Evolutionary conservation across 805 yeast species (phyloP).

Genomic region (Lipomyces spencermartinsiae): DNA sequence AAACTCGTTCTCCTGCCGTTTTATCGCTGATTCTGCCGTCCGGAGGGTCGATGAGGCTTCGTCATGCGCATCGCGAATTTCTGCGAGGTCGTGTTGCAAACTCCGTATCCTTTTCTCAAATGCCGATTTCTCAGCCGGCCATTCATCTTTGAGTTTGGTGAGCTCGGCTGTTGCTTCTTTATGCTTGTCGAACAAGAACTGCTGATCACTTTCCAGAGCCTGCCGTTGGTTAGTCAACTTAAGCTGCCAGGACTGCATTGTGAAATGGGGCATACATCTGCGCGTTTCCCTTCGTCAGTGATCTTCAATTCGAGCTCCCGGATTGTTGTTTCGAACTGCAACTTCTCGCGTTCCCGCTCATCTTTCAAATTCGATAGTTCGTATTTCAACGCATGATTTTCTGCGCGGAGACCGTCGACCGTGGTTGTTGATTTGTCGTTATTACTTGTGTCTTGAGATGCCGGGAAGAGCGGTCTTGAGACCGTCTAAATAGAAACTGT

Average conservation of each 20-base stretch:
- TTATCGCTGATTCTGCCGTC: conserved; percentile 11
- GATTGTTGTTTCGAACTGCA: conserved; percentile 45
- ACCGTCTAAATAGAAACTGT: conserved; percentile 7
- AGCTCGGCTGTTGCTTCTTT: conserved; percentile 45
- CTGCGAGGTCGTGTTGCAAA: conserved; percentile 48
- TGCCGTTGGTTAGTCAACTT: conserved; percentile 25
- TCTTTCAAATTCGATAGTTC: conserved; percentile 49
- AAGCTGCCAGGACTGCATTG: not conserved
- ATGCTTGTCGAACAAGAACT: conserved; percentile 49
- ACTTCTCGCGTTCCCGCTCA: conserved; percentile 49
- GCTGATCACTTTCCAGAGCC: conserved; percentile 49
- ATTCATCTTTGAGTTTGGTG: conserved; percentile 41
- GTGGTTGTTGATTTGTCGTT: conserved; percentile 5
- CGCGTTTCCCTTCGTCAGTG: conserved; percentile 45
- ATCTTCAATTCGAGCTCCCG: conserved; percentile 45
- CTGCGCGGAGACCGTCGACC: conserved; percentile 33
- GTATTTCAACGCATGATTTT: conserved; percentile 45
- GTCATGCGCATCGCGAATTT: conserved; percentile 35
- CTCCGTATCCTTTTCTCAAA: conserved; percentile 46
- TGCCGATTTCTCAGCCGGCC: conserved; percentile 40
- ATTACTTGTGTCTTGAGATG: not conserved
- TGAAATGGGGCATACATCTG: conserved; percentile 39
- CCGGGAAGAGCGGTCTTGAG: conserved; percentile 23
- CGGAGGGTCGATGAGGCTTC: conserved; percentile 41
- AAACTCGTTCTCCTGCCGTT: conserved; percentile 39